phyloP scores from a whole-genome alignment of 2,329 filamentous ascomycete genomes.

The Botrytis porri region DNA sequence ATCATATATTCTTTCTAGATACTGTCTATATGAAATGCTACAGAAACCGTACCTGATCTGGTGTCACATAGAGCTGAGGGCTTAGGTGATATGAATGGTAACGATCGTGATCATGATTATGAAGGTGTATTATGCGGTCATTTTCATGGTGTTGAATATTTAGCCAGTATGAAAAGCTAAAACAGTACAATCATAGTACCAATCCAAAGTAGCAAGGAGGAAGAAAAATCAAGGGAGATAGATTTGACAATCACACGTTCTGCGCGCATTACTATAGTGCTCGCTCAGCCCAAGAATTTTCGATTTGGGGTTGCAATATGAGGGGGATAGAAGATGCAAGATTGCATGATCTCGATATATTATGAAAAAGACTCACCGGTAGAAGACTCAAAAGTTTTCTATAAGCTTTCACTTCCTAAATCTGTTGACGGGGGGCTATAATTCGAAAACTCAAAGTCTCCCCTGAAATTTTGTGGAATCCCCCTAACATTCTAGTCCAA shows the following conservation, averaged over 20 bases:
- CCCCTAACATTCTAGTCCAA: neutral
- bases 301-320: neutral
- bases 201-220: neutral
- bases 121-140: neutral
- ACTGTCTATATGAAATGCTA: too few species aligned
- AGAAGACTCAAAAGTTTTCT: rapidly evolving
- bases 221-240: neutral
- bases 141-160: neutral
- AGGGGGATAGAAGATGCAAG: neutral
- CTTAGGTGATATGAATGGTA: too few species aligned
- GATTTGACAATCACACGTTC: neutral
- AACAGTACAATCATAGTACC: neutral
- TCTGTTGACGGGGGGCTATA: neutral
- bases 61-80: too few species aligned
- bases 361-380: neutral
- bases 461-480: neutral
- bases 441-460: neutral
- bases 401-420: neutral
- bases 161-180: neutral
- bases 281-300: neutral
- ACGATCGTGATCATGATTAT: neutral
- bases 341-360: neutral
- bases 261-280: neutral
- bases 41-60: too few species aligned
- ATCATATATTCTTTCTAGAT: too few species aligned